A percentile compares a stretch with the other conserved stretches of the same genome.
Evolutionary conservation across 1,284 basidiomycete genomes (phyloP).

Genomic region (Stygiomarasmius scandens): DNA sequence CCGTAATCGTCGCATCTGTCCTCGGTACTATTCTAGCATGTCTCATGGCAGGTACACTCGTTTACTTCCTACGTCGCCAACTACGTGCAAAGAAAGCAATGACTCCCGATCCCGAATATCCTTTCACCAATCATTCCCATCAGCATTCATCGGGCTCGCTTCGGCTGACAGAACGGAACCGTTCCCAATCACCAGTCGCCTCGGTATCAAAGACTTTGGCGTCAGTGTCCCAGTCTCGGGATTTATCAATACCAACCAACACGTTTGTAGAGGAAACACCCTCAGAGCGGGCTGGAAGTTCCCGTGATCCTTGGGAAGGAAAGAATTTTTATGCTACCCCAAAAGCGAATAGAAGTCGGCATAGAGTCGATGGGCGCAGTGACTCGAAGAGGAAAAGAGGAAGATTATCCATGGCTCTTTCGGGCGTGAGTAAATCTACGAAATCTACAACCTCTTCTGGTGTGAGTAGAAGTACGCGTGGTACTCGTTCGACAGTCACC

Average conservation of each 20-base stretch:
- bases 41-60: not conserved
- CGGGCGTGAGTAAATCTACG: not conserved
- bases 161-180: not conserved
- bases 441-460: not conserved
- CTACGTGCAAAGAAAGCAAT: not conserved
- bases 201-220: too few relatives aligned
- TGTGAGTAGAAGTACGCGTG: not conserved
- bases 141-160: not conserved
- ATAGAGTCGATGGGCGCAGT: not conserved
- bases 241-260: too few relatives aligned
- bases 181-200: not conserved
- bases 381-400: not conserved
- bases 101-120: not conserved
- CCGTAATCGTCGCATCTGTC: slow-evolving; percentile 4
- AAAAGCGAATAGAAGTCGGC: not conserved
- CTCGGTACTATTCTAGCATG: slow-evolving; percentile 2
- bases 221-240: too few relatives aligned
- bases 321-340: not conserved
- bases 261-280: too few relatives aligned
- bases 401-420: not conserved
- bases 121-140: not conserved
- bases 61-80: slow-evolving; percentile 2
- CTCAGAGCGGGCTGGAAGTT: not conserved
- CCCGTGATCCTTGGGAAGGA: not conserved
- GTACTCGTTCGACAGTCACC: not conserved